Conservation (phyloP, 2,329 filamentous ascomycete genomes). For the Phyllosticta citribraziliensis region DNA sequence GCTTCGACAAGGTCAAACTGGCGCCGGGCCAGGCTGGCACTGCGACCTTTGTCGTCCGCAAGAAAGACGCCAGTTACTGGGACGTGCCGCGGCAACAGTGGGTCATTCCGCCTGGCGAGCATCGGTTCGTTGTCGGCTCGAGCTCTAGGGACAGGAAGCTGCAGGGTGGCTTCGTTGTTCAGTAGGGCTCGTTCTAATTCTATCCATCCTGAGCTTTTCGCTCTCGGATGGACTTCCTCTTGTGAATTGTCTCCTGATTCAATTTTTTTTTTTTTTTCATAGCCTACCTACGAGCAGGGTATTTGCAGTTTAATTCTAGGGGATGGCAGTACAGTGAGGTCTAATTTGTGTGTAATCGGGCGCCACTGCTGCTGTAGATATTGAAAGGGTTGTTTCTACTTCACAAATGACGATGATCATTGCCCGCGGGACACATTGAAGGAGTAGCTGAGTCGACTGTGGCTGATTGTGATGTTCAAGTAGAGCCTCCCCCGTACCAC, state of each 20-base stretch:
- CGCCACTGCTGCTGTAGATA: background rate
- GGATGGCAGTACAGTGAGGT: background rate
- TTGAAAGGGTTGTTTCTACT: background rate
- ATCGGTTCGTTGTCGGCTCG: slow-evolving; percentile 23
- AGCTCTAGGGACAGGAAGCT: slow-evolving; percentile 27
- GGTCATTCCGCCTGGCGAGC: slow-evolving; percentile 26
- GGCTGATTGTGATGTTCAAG: background rate
- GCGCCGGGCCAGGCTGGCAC: slow-evolving; percentile 20
- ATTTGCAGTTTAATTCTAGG: background rate
- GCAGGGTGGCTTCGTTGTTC: slow-evolving; percentile 14
- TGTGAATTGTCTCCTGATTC: background rate
- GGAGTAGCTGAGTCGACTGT: background rate
- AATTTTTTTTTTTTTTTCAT: background rate
- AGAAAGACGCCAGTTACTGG: slow-evolving; percentile 29
- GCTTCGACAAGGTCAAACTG: slow-evolving; percentile 27
- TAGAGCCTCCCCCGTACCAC: background rate
- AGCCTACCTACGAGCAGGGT: background rate
- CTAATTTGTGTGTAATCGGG: background rate
- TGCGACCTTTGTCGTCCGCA: slow-evolving; percentile 24
- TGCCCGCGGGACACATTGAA: background rate
- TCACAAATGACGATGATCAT: background rate
- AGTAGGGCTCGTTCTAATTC: background rate
- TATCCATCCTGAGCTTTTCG: background rate
- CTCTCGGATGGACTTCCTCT: background rate
- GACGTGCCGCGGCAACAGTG: slow-evolving; percentile 24